These are phyloP conservation scores for Helicocarpus griseus DNA, from an alignment of 2,329 filamentous ascomycete species.

Conservation along the genomic window DNA sequence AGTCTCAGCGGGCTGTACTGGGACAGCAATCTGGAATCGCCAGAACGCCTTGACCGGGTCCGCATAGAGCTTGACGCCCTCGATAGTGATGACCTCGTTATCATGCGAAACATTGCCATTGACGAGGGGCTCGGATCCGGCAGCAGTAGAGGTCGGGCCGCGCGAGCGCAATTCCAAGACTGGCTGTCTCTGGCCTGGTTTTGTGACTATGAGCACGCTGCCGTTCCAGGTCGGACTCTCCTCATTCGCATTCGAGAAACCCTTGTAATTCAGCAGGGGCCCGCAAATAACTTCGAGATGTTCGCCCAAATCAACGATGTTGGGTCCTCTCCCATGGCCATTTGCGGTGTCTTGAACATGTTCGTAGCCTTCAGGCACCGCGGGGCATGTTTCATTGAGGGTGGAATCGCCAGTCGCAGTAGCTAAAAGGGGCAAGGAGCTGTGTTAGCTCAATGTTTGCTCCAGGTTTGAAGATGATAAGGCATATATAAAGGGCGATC, in stretches of 20 bases:
- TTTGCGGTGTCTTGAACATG: slow-evolving; percentile 11
- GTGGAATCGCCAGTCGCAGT: neutral
- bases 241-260: slow-evolving; percentile 29
- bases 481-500: neutral
- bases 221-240: slow-evolving; percentile 56
- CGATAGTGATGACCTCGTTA: slow-evolving; percentile 21
- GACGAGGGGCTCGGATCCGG: neutral
- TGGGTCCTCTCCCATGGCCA: slow-evolving; percentile 16
- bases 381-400: neutral
- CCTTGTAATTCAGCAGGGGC: slow-evolving; percentile 41
- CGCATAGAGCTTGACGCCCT: slow-evolving; percentile 50
- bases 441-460: neutral
- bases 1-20: slow-evolving; percentile 60
- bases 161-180: slow-evolving; percentile 43
- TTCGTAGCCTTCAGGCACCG: slow-evolving; percentile 8
- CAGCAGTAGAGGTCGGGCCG: slow-evolving; percentile 11
- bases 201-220: slow-evolving; percentile 74
- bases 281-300: slow-evolving; percentile 36
- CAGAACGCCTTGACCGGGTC: slow-evolving; percentile 51
- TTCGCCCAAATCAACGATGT: slow-evolving; percentile 11
- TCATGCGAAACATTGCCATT: slow-evolving; percentile 9
- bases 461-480: no score
- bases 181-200: slow-evolving; percentile 55
- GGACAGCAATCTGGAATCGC: slow-evolving; percentile 51
- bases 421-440: neutral